These are phyloP conservation scores for Fraxinus pennsylvanica DNA, from an alignment of 257 asterid genomes.

Conservation along the genomic window DNA sequence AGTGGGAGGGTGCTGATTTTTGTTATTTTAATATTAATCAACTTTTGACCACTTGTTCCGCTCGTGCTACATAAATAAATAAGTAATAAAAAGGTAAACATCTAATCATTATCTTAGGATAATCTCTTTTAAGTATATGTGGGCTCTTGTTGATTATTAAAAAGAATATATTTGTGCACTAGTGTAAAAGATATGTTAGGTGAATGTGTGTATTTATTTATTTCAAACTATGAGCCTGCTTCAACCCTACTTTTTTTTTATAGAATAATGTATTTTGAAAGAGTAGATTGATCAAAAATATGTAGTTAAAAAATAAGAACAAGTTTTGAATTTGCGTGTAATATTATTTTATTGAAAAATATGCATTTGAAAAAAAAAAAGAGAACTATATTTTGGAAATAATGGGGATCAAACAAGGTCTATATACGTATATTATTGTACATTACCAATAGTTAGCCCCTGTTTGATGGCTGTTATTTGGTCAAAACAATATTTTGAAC, in stretches of 20 bases:
- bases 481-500: no score
- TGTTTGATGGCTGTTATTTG: no score
- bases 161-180: not conserved
- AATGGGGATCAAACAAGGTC: no score
- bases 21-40: conserved; percentile 1
- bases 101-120: conserved; percentile 50
- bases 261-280: no score
- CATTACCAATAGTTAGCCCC: not conserved
- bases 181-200: not conserved
- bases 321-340: no score
- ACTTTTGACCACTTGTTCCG: conserved; percentile 38
- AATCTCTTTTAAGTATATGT: conserved; percentile 34
- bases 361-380: no score
- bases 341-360: no score
- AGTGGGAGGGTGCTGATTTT: not conserved
- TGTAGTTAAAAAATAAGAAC: no score
- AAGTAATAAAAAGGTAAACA: conserved; percentile 32
- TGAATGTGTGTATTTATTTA: not conserved
- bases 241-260: no score
- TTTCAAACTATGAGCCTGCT: not conserved
- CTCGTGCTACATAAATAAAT: conserved; percentile 48
- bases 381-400: no score
- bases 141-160: conserved; percentile 14
- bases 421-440: not conserved
- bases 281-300: no score